phyloP scores from a whole-genome alignment of 345 rosid genomes.

The Conringia planisiliqua region DNA sequence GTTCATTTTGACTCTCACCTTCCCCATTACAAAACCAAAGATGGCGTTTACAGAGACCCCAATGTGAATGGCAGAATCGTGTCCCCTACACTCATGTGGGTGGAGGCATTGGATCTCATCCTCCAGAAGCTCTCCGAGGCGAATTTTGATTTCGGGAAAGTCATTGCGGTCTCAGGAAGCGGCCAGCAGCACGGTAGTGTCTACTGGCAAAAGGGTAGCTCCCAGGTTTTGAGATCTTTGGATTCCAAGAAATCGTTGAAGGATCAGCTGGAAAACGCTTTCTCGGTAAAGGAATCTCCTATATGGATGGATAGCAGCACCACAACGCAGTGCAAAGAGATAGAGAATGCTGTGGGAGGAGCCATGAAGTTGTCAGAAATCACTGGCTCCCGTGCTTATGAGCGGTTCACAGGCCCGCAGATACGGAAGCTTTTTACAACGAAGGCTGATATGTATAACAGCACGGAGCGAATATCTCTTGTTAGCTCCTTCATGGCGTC shows the following conservation, averaged over 20 bases:
- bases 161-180: slow-evolving; percentile 83
- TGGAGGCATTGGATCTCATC: slow-evolving; percentile 87
- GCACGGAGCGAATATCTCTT: slow-evolving; percentile 82
- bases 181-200: slow-evolving; percentile 99
- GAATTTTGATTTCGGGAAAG: slow-evolving; percentile 57
- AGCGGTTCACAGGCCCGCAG: slow-evolving; percentile 89
- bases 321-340: slow-evolving; percentile 72
- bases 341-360: slow-evolving; percentile 88
- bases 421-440: slow-evolving; percentile 60
- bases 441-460: slow-evolving; percentile 44
- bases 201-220: slow-evolving; percentile 76
- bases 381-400: slow-evolving; percentile 75
- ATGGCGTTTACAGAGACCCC: slow-evolving; percentile 76
- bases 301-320: slow-evolving; percentile 98
- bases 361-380: slow-evolving; percentile 65
- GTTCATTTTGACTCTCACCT: slow-evolving; percentile 82
- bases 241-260: slow-evolving; percentile 50
- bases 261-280: slow-evolving; percentile 61
- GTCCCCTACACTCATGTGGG: slow-evolving; percentile 98
- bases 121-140: slow-evolving; percentile 55
- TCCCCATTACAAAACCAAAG: slow-evolving; percentile 75
- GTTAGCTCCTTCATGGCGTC: slow-evolving; percentile 97
- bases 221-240: slow-evolving; percentile 48
- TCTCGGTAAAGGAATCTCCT: slow-evolving; percentile 74
- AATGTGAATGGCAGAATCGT: slow-evolving; percentile 65